Percentiles rank a stretch among this genome's conserved stretches.
Evolutionary conservation across 2,329 filamentous ascomycete species (phyloP).

Genomic region (Didymella glomerata): DNA sequence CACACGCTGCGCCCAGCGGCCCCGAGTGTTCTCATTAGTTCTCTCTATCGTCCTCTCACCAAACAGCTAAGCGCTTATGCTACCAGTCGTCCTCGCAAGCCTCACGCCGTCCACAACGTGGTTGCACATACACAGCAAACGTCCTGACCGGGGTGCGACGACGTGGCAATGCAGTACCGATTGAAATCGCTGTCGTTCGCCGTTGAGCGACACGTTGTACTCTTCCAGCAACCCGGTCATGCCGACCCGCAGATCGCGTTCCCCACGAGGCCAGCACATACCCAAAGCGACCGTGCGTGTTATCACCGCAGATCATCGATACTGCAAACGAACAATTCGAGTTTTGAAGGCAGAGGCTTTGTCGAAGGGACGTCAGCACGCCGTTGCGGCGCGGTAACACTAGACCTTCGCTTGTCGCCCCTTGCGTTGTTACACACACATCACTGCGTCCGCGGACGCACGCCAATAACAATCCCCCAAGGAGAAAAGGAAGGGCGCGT

Average conservation of each 20-base stretch:
- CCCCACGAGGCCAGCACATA: constrained; percentile 11
- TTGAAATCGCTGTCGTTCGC: background rate
- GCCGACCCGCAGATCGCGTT: constrained; percentile 14
- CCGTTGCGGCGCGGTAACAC: constrained; percentile 7
- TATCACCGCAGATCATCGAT: background rate
- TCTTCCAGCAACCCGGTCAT: constrained; percentile 12
- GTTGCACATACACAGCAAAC: background rate
- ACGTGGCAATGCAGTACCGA: constrained; percentile 14
- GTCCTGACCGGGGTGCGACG: background rate
- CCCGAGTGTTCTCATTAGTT: background rate
- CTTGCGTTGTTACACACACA: constrained; percentile 21
- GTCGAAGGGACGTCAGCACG: background rate
- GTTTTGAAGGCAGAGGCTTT: background rate
- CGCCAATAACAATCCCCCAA: constrained; percentile 3
- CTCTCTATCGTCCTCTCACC: background rate
- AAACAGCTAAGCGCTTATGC: background rate
- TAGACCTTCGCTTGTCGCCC: constrained; percentile 12
- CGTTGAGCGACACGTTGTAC: constrained; percentile 17
- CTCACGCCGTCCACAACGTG: constrained; percentile 2
- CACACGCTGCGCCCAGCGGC: background rate
- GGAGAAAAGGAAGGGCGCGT: constrained; percentile 4
- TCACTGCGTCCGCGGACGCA: constrained; percentile 12
- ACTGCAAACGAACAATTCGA: too few relatives aligned
- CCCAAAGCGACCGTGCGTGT: constrained; percentile 3
- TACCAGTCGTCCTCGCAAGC: background rate